Evolutionary conservation across 352 stramenopile species (phyloP).

Genomic region (Phytopythium chamaehyphon): DNA sequence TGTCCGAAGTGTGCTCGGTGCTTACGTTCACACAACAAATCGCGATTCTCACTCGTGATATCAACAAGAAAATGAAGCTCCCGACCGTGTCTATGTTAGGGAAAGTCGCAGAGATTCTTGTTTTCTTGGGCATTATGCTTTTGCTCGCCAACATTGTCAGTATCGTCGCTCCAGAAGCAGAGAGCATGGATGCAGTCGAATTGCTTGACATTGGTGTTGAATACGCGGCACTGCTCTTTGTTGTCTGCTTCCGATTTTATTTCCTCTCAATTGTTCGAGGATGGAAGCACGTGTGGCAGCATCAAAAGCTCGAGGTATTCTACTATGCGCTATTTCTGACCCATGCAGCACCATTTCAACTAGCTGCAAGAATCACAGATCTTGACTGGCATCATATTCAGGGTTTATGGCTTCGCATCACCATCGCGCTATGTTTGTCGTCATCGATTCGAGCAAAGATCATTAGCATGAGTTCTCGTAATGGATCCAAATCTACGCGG

Average conservation of each 20-base stretch:
- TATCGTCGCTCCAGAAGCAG: conserved; percentile 1
- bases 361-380: conserved; percentile 3
- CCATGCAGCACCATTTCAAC: conserved; percentile 8
- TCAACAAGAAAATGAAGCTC: conserved; percentile 15
- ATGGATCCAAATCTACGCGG: background rate
- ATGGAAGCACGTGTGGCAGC: background rate
- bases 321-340: conserved; percentile 8
- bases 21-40: conserved; percentile 27
- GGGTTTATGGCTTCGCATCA: conserved; percentile 10
- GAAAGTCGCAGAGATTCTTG: conserved; percentile 11
- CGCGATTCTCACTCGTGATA: conserved; percentile 13
- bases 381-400: conserved; percentile 9
- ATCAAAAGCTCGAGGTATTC: conserved; percentile 9
- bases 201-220: conserved; percentile 18
- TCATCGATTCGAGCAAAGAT: conserved; percentile 6
- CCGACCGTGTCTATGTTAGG: conserved; percentile 7
- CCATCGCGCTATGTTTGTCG: conserved; percentile 8
- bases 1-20: conserved; percentile 20
- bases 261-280: conserved; percentile 8
- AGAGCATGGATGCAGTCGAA: conserved; percentile 6
- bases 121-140: conserved; percentile 1
- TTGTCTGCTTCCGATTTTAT: conserved; percentile 14
- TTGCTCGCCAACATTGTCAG: conserved; percentile 2
- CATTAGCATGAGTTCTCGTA: background rate
- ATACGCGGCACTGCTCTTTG: conserved; percentile 5